These are phyloP conservation scores for Ceratocystis cubensis DNA, from an alignment of 2,329 filamentous ascomycete species.

Conservation along the genomic window DNA sequence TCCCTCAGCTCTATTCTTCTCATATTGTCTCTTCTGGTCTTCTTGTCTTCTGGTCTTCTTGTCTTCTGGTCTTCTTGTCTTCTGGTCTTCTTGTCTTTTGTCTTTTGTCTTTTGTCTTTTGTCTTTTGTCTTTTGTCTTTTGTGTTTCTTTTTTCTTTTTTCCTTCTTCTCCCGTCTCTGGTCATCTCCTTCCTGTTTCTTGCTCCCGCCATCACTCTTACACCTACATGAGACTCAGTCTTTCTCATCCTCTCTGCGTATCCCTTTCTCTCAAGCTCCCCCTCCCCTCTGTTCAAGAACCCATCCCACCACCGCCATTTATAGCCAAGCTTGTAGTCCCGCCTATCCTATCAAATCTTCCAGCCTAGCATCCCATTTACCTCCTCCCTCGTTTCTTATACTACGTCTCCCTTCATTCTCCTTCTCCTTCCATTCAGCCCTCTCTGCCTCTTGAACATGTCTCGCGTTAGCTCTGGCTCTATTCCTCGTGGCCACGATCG, in stretches of 20 bases:
- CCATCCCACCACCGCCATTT: not conserved
- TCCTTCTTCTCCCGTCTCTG: not conserved
- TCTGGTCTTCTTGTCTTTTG: no score
- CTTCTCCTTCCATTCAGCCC: not conserved
- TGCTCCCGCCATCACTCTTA: no score
- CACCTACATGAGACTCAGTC: no score
- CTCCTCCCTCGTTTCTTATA: not conserved
- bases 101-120: not conserved
- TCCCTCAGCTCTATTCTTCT: no score
- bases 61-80: not conserved
- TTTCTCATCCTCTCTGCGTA: no score
- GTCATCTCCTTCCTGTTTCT: not conserved
- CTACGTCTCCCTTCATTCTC: not conserved
- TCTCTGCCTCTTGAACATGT: not conserved
- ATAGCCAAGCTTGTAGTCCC: not conserved
- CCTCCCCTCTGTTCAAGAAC: no score
- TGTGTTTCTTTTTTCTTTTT: not conserved
- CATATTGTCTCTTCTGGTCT: not conserved
- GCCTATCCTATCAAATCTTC: not conserved
- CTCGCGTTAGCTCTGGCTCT: not conserved
- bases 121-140: not conserved
- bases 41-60: not conserved
- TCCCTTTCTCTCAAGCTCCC: not conserved
- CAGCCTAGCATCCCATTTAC: no score
- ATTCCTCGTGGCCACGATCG: not conserved